Base-by-base conservation (phyloP, 805 yeast genomes). In the Hanseniaspora hatyaiensis region DNA sequence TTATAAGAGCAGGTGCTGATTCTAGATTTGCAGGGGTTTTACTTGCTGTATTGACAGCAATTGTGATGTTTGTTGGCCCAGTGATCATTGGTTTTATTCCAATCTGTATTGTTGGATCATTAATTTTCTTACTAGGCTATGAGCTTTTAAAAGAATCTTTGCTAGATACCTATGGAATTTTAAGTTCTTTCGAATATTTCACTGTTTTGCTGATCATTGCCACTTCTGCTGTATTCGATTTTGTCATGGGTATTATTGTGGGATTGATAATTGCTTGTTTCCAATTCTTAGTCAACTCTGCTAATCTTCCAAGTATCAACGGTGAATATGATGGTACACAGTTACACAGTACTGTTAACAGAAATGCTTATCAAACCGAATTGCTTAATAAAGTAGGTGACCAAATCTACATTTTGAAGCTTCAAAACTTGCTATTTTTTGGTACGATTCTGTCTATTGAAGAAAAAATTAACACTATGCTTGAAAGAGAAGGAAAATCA, bases 391-490 rank as follows among this genome's bases (percentile, higher is more conserved):
- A 82, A 53, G 92, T 89, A 46, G 96, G 96, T 3, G 78, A 82
- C 56, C 97, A 92, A 64, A 85, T 88, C 24, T 83, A 86, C 61
- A 80, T 92, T 18, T 69, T 88, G 61, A 85, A 88, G 62, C 65
- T 92, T 37, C 83, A 86, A 54, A 96, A 96, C 16, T 78, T 92
- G 19, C 68, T 92, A 32, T 92, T 92, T 61, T 92, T 92, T 63
- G 98, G 98, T 1, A 86, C 96, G 0, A 88, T 89, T 61, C 95
- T 95, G 18, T 83, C 89, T 1, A 80, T 92, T 40, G 98, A 92
- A 63, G 72, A 74, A 34, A 73, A 75, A 45, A 80, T 89, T 50
- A 72, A 92, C 50, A 66, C 66, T 5, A 64, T 80, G 52, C 74
- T 85, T 56, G 87, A 80, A 33, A 68, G 70, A n/a, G 67, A 59